Evolutionary conservation across 1,284 basidiomycete species (phyloP), one percentile per base, ranked within the genome.

Genomic region (Trametes sp.): DNA sequence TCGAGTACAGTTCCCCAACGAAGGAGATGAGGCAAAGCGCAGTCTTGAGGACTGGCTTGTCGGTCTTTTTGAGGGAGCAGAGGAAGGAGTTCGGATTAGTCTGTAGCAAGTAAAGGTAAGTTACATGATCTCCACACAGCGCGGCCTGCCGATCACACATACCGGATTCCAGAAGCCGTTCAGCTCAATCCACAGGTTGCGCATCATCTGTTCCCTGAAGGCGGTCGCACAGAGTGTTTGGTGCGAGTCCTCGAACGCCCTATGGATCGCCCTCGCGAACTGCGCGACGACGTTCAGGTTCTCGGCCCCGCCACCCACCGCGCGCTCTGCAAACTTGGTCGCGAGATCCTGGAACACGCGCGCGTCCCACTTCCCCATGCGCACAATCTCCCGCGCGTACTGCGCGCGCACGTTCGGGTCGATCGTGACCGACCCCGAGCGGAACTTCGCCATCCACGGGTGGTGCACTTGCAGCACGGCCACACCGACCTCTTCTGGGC

Each of bases 101-200:
- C 62, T 64, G 49, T 45, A 35, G 59, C 26, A 71, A 61, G 38
- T 54, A 55, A 11, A 65, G 7, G 4, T 54, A 8, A 31, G 9
- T 62, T 16, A 57, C n/a, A 14, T 33, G 11, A 31, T 48, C 58
- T 62, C n/a, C n/a, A n/a, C n/a, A n/a, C n/a, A 44, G 14, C 36
- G 2, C n/a, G 28, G 10, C 4, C 21, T 11, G 16, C 19, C 58
- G 14, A 14, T 23, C n/a, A 44, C 33, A 74, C 77, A 42, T 60
- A 80, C 78, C 36, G 71, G 59, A 50, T 73, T 69, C 79, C 78
- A 80, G 57, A 70, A 72, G 1, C 69, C 71, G 26, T 72, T 70
- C 56, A 78, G 78, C 24, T 76, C 73, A 10, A 70, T 65, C 26
- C 77, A 62, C 8, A 74, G 64, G 23, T 59, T 68, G 28, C 75